These are phyloP conservation scores for Pseudozyma thailandica DNA, from an alignment of 1,284 basidiomycete species.

Conservation along the genomic window DNA sequence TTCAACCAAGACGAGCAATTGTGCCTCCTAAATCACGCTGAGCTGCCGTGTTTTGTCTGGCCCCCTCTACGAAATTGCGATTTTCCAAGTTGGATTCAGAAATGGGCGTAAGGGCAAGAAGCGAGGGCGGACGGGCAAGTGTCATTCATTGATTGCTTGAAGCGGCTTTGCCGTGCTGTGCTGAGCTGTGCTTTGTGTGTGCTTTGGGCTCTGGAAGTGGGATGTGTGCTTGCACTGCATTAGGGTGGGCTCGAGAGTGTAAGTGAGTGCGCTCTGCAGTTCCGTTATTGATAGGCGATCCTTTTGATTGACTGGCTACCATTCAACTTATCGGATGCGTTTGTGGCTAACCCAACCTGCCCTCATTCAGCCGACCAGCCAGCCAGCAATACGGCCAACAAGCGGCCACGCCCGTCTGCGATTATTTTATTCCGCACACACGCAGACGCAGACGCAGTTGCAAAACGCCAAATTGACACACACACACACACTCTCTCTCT, in stretches of 20 bases:
- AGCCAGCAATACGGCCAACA: background rate
- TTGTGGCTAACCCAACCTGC: background rate
- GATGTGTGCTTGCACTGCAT: slow-evolving; percentile 2
- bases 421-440: background rate
- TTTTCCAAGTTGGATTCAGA: too few relatives aligned
- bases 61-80: too few relatives aligned
- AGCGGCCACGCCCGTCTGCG: slow-evolving; percentile 8
- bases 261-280: background rate
- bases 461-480: background rate
- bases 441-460: background rate
- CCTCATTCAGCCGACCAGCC: background rate
- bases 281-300: background rate
- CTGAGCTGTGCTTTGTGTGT: slow-evolving; percentile 17
- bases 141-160: too few relatives aligned
- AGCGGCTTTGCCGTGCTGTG: too few relatives aligned
- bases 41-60: too few relatives aligned
- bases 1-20: background rate
- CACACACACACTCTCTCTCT: background rate
- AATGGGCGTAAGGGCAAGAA: too few relatives aligned
- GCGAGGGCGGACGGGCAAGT: too few relatives aligned
- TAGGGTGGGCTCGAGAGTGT: background rate
- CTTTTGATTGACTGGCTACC: too few relatives aligned
- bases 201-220: background rate
- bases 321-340: slow-evolving; percentile 12
- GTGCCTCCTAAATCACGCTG: background rate